Conservation (phyloP, 2,329 filamentous ascomycete species). For the Huntiella omanensis region DNA sequence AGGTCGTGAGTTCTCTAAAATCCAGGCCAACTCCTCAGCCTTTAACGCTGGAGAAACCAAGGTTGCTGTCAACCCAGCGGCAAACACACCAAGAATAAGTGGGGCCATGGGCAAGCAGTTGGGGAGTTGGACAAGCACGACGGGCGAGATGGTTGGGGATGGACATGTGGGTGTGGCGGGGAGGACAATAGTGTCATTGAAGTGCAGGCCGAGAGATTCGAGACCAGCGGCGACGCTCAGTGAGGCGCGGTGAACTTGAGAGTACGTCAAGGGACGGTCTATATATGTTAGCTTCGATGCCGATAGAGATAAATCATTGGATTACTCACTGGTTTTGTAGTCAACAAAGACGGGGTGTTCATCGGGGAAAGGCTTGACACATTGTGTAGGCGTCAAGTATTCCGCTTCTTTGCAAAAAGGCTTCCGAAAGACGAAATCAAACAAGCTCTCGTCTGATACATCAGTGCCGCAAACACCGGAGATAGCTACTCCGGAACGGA, state of each 20-base stretch:
- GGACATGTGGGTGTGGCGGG: slow-evolving; percentile 22
- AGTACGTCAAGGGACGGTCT: slow-evolving; percentile 21
- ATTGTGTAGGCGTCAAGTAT: slow-evolving; percentile 16
- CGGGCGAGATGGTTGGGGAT: slow-evolving; percentile 21
- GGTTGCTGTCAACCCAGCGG: slow-evolving; percentile 22
- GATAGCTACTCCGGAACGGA: slow-evolving; percentile 1
- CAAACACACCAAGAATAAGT: slow-evolving; percentile 20
- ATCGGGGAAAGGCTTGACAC: slow-evolving; percentile 18
- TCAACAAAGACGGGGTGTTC: slow-evolving; percentile 22
- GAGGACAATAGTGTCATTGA: slow-evolving; percentile 18
- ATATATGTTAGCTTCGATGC: neutral
- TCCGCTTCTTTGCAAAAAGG: slow-evolving; percentile 19
- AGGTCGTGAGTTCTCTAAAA: slow-evolving; percentile 23
- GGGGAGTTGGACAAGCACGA: slow-evolving; percentile 24
- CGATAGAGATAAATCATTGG: neutral
- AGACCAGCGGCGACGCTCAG: slow-evolving; percentile 21
- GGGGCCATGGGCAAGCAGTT: slow-evolving; percentile 23
- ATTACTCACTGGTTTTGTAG: slow-evolving; percentile 20
- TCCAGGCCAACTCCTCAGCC: slow-evolving; percentile 22
- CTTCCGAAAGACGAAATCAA: slow-evolving; percentile 21
- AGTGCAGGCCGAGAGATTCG: slow-evolving; percentile 19
- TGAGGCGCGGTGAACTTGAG: slow-evolving; percentile 19
- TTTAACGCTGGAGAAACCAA: slow-evolving; percentile 23
- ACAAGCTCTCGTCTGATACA: slow-evolving; percentile 17
- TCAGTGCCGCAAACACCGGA: neutral